A percentile compares a stretch with the other conserved stretches of the same genome.
These are phyloP conservation scores for Jackrogersella multiformis DNA, from an alignment of 495 filamentous ascomycete genomes.

Conservation along the genomic window DNA sequence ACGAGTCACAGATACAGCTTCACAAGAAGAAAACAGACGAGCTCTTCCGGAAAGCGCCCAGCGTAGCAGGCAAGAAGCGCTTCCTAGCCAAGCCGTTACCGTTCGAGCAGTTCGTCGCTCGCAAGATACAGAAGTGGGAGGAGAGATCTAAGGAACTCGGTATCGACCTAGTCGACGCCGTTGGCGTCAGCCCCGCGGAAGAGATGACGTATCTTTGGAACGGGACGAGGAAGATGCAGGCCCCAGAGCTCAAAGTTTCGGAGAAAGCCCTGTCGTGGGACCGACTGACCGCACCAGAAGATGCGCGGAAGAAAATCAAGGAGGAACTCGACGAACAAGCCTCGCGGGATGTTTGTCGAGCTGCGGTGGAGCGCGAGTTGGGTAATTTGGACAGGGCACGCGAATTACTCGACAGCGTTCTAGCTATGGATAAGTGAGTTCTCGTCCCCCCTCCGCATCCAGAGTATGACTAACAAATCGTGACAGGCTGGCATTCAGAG, in stretches of 20 bases:
- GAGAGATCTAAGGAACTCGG: slow-evolving; percentile 73
- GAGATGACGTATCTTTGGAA: slow-evolving; percentile 99
- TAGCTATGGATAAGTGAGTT: slow-evolving; percentile 67
- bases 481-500: slow-evolving; percentile 71
- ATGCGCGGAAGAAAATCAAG: slow-evolving; percentile 66
- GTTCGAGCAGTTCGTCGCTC: slow-evolving; percentile 85
- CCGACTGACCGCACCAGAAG: slow-evolving; percentile 60
- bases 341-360: slow-evolving; percentile 70
- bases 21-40: slow-evolving; percentile 72
- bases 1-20: slow-evolving; percentile 55
- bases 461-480: neutral
- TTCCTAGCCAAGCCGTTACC: slow-evolving; percentile 91
- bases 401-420: slow-evolving; percentile 67
- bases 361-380: slow-evolving; percentile 71
- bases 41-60: slow-evolving; percentile 74
- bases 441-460: neutral
- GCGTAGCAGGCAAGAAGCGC: slow-evolving; percentile 81
- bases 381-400: slow-evolving; percentile 70
- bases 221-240: slow-evolving; percentile 78
- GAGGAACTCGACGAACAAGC: slow-evolving; percentile 83
- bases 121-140: slow-evolving; percentile 92
- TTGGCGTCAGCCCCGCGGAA: slow-evolving; percentile 83
- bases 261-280: slow-evolving; percentile 72
- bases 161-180: slow-evolving; percentile 78
- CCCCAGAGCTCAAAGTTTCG: slow-evolving; percentile 69